Conservation (phyloP, 148 eudicot species). For the Talinum fruticosum region DNA sequence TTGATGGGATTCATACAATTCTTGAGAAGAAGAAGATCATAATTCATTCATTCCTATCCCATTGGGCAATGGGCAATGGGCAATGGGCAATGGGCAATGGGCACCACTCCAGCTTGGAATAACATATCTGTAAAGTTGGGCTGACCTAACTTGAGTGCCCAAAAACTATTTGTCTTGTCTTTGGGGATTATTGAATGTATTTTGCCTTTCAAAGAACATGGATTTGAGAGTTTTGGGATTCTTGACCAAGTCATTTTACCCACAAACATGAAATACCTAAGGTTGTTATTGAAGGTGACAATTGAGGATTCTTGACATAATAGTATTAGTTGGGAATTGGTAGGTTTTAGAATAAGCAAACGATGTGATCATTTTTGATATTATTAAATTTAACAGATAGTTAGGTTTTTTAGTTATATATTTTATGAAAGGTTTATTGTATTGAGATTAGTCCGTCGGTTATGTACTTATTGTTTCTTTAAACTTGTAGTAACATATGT, state of each 20-base stretch:
- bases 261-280: too few species aligned
- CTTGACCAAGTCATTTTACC: neutral
- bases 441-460: too few species aligned
- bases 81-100: too few species aligned
- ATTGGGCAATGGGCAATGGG: neutral
- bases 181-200: too few species aligned
- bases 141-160: neutral
- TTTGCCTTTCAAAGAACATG: neutral
- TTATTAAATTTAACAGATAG: too few species aligned
- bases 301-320: neutral
- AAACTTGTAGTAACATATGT: too few species aligned
- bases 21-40: too few species aligned
- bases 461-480: too few species aligned
- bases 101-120: neutral
- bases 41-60: neutral
- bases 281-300: neutral
- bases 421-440: too few species aligned
- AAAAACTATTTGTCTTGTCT: neutral
- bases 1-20: neutral
- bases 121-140: neutral
- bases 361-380: too few species aligned
- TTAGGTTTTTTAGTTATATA: too few species aligned
- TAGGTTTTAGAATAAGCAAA: neutral
- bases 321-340: neutral
- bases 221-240: neutral